These are phyloP conservation scores for Talaromyces nanjingensis DNA, from an alignment of 495 filamentous ascomycete genomes.

Conservation along the genomic window DNA sequence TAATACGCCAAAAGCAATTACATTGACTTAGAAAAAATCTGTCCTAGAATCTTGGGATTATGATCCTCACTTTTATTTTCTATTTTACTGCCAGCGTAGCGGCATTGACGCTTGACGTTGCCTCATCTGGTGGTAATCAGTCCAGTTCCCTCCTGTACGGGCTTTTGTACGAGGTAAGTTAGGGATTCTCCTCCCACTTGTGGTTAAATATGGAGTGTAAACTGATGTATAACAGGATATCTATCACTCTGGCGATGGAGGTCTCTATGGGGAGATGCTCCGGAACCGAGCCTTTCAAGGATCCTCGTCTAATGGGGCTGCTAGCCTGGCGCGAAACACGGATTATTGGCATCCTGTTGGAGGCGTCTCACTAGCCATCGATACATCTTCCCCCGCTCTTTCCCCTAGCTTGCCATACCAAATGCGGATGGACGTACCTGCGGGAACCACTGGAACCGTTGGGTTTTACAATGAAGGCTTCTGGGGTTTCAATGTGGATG, in stretches of 20 bases:
- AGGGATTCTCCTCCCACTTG: too few relatives aligned
- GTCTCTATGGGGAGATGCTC: slow-evolving; percentile 69
- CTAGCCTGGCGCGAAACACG: too few relatives aligned
- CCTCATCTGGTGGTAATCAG: slow-evolving; percentile 42
- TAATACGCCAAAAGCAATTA: too few relatives aligned
- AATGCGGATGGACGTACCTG: slow-evolving; percentile 2
- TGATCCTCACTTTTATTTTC: background rate
- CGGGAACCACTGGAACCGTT: slow-evolving; percentile 29
- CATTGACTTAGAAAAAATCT: too few relatives aligned
- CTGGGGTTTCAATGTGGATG: slow-evolving; percentile 53
- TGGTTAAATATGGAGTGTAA: slow-evolving; percentile 7
- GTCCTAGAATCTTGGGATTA: background rate
- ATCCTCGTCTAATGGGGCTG: slow-evolving; percentile 3
- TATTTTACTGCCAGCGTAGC: background rate
- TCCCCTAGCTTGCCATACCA: too few relatives aligned
- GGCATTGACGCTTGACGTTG: slow-evolving; percentile 23
- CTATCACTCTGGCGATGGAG: slow-evolving; percentile 70
- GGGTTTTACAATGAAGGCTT: slow-evolving; percentile 56
- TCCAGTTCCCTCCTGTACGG: slow-evolving; percentile 52
- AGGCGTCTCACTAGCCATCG: background rate
- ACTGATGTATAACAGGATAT: slow-evolving; percentile 45
- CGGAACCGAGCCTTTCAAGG: slow-evolving; percentile 67
- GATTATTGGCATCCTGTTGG: background rate
- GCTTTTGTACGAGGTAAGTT: slow-evolving; percentile 49
- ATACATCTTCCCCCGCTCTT: background rate